Evolutionary conservation across 2,329 filamentous ascomycete species (phyloP), one percentile per base, ranked within the genome.

Genomic region (Colletotrichum tofieldiae): DNA sequence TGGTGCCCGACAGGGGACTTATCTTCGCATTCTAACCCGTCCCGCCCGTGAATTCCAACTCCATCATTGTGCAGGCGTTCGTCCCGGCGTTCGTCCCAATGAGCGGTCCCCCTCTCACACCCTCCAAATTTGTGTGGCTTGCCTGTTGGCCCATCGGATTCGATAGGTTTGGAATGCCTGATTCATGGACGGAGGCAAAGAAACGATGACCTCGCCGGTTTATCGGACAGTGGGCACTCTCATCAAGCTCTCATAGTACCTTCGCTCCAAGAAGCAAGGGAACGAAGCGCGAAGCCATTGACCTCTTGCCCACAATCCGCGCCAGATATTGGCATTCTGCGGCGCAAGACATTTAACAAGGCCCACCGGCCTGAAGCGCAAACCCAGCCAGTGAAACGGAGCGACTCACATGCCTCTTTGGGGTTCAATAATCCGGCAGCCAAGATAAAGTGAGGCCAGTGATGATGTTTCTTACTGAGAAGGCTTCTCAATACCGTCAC

Each of bases 61-160:
- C 69, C 59, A 69, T 72, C 59, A n/a, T 32, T 18, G 45, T 69
- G 59, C 65, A 69, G 65, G 45, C 65, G 69, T 72, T 69, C 59
- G 54, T 69, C 65, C 69, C 59, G 65, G 45, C 65, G 69, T 72
- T 69, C 59, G 54, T 69, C 65, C 69, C 59, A 59, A 69, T 65
- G 47, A 20, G 14, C 18, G 39, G 11, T n/a, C 37, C 5, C 35
- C 45, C 35, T 14, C 12, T 43, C 64, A 39, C 26, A 58, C 58
- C 68, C 23, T 58, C 51, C 45, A 9, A 35, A 26, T 20, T 32
- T 1, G 18, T 37, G 66, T 54, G 51, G 60, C 43, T 26, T 29
- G 49, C 23, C 20, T 29, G 35, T 51, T 52, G n/a, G 45, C 37
- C 39, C 8, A 26, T 26, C 11, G 51, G 47, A 9, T 5, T 51